phyloP scores from a whole-genome alignment of 2,329 filamentous ascomycete species.

The Colletotrichum paranaense region DNA sequence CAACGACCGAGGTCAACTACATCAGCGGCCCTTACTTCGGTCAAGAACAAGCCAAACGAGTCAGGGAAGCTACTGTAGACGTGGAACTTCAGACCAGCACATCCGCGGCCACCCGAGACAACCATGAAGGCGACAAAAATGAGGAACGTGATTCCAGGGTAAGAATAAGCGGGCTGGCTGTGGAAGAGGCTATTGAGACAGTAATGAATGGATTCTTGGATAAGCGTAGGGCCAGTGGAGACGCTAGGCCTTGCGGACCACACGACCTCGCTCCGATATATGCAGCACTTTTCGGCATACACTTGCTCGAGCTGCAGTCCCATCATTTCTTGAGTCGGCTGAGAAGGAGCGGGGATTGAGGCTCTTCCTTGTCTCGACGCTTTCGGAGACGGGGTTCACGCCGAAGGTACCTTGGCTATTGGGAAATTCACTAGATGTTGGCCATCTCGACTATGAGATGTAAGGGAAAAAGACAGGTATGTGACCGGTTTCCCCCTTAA shows the following conservation, averaged over 20 bases:
- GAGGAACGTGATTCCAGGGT: neutral
- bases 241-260: neutral
- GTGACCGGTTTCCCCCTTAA: neutral
- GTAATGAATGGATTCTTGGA: neutral
- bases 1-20: neutral
- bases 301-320: neutral
- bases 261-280: neutral
- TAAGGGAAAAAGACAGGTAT: neutral
- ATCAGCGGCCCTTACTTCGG: neutral
- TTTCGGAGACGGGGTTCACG: neutral
- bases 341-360: neutral
- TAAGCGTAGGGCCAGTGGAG: neutral
- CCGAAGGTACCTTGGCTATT: neutral
- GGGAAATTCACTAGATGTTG: neutral
- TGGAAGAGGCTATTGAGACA: neutral
- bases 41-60: neutral
- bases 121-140: neutral
- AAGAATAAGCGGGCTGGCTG: neutral
- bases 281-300: neutral
- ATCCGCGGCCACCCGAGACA: neutral
- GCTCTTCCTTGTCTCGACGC: neutral
- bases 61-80: neutral
- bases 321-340: neutral
- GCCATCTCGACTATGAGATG: neutral
- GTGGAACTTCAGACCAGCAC: neutral